Conservation (phyloP, 2,329 filamentous ascomycete genomes). For the Alternaria metachromatica region DNA sequence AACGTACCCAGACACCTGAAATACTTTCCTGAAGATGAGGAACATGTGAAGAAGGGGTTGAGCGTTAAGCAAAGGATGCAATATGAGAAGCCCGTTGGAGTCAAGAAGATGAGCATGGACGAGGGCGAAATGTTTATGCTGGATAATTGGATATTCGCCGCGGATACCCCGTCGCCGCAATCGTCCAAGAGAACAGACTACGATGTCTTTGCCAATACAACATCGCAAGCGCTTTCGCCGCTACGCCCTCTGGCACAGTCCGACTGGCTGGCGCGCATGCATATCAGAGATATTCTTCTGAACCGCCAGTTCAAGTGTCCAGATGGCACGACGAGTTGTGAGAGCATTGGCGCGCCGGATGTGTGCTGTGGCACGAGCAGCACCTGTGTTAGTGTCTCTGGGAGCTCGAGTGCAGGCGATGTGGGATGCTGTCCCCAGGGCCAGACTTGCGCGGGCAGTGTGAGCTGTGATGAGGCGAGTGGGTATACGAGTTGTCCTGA, state of each 20-base stretch:
- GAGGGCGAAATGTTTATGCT: constrained; percentile 76
- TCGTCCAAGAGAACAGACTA: constrained; percentile 11
- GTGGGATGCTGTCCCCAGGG: constrained; percentile 79
- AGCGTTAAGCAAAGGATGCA: constrained; percentile 50
- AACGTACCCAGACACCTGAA: constrained; percentile 55
- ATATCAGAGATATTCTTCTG: constrained; percentile 48
- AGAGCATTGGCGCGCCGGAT: constrained; percentile 68
- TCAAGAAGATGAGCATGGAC: constrained; percentile 75
- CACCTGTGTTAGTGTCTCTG: constrained; percentile 62
- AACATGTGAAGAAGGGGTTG: constrained; percentile 50
- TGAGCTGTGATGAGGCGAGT: constrained; percentile 65
- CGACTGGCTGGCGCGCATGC: constrained; percentile 48
- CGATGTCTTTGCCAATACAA: constrained; percentile 25
- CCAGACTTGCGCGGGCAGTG: constrained; percentile 66
- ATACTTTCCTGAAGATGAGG: constrained; percentile 57
- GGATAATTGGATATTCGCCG: constrained; percentile 65
- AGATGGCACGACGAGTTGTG: constrained; percentile 68
- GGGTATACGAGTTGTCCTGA: constrained; percentile 71
- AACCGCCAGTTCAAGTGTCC: constrained; percentile 72
- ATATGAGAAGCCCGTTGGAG: constrained; percentile 61
- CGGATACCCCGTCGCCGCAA: constrained; percentile 14
- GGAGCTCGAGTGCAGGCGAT: constrained; percentile 66
- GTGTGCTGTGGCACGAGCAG: constrained; percentile 75
- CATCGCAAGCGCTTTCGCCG: constrained; percentile 31
- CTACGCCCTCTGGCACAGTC: constrained; percentile 35